These are phyloP conservation scores for Bathelium albidoporum DNA, from an alignment of 495 filamentous ascomycete species.

Conservation along the genomic window DNA sequence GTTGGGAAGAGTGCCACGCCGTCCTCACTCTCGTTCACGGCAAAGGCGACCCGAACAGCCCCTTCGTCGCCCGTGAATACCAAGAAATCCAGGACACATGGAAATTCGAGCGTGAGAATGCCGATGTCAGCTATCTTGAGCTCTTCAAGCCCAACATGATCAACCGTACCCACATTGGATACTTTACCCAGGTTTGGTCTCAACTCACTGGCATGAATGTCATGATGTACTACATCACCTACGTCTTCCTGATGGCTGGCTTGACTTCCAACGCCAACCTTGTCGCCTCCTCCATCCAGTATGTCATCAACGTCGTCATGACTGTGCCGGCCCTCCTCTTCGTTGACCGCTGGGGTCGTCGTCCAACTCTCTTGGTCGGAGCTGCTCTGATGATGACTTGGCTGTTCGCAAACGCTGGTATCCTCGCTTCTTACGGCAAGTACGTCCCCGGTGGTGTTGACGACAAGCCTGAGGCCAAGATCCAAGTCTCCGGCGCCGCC, in stretches of 20 bases:
- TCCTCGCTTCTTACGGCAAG: slow-evolving; percentile 45
- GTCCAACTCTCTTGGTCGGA: slow-evolving; percentile 52
- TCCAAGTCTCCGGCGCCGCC: slow-evolving; percentile 23
- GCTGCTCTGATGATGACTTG: slow-evolving; percentile 57
- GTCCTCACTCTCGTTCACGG: slow-evolving; percentile 60
- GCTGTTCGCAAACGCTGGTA: slow-evolving; percentile 58
- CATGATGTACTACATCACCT: slow-evolving; percentile 59
- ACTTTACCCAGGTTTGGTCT: slow-evolving; percentile 77
- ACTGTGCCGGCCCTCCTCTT: slow-evolving; percentile 40
- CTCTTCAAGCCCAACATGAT: slow-evolving; percentile 62
- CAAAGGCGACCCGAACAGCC: slow-evolving; percentile 49
- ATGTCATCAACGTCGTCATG: slow-evolving; percentile 53
- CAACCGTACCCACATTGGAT: slow-evolving; percentile 61
- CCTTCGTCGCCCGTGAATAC: slow-evolving; percentile 56
- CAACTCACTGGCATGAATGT: slow-evolving; percentile 81
- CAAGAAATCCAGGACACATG: slow-evolving; percentile 59
- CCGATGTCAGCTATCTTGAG: slow-evolving; percentile 57
- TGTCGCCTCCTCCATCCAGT: slow-evolving; percentile 61
- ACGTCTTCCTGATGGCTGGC: slow-evolving; percentile 22
- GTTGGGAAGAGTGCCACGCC: slow-evolving; percentile 57
- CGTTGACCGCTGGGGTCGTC: slow-evolving; percentile 52
- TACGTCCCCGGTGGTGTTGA: slow-evolving; percentile 22
- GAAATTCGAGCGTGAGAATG: slow-evolving; percentile 55
- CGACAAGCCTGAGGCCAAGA: slow-evolving; percentile 20
- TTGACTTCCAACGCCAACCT: slow-evolving; percentile 40